Evolutionary conservation across 2,329 filamentous ascomycete species (phyloP).

Genomic region (Colletotrichum sp.): DNA sequence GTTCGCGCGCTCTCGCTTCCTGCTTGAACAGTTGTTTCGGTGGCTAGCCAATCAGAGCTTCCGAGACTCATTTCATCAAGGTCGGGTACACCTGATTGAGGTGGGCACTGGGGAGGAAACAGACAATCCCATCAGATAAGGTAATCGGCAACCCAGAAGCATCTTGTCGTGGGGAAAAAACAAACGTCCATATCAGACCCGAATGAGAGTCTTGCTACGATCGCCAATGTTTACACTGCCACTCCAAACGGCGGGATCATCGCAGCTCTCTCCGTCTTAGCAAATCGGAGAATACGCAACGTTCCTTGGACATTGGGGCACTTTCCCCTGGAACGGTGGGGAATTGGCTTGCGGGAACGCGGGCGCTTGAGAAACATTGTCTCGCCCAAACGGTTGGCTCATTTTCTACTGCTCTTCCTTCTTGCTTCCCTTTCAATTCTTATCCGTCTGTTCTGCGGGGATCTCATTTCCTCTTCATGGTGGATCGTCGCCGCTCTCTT

Average conservation of each 20-base stretch:
- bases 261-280: neutral
- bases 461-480: neutral
- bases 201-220: neutral
- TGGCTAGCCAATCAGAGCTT: neutral
- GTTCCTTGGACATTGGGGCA: neutral
- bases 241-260: neutral
- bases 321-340: neutral
- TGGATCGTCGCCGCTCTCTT: neutral
- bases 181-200: neutral
- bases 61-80: neutral
- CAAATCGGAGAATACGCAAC: constrained; percentile 7
- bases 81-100: neutral
- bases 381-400: constrained; percentile 15
- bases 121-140: neutral
- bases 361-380: constrained; percentile 15
- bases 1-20: neutral
- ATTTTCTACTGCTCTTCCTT: neutral
- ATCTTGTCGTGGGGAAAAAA: neutral
- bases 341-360: constrained; percentile 14
- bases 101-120: neutral
- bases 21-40: neutral
- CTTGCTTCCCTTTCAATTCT: neutral
- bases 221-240: neutral
- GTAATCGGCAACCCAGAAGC: neutral
- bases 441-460: neutral